Evolutionary conservation across 441 rosid genomes (phyloP).

Genomic region (Pelargonium myrrhifolium): DNA sequence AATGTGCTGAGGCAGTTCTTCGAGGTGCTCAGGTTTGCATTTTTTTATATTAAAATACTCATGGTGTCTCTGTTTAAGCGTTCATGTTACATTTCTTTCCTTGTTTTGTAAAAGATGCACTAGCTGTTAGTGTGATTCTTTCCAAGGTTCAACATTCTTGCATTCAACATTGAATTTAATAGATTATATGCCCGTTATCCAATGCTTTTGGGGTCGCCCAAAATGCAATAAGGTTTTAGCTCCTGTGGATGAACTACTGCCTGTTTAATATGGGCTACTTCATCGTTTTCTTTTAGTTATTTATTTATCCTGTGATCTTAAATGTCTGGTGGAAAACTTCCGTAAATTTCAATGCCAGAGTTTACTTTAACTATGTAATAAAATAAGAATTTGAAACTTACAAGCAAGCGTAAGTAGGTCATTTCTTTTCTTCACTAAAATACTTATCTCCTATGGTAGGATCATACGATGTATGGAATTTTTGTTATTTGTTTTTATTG

Average conservation of each 20-base stretch:
- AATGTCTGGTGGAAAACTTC: background rate
- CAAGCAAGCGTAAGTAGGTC: background rate
- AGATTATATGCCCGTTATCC: background rate
- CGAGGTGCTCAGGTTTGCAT: slow-evolving; percentile 85
- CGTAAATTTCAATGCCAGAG: background rate
- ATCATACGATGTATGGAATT: background rate
- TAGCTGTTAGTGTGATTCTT: background rate
- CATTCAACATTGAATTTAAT: background rate
- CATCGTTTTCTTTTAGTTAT: background rate
- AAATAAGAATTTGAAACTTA: background rate
- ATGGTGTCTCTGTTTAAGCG: background rate
- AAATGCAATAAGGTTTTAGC: background rate
- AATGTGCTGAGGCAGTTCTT: slow-evolving; percentile 97
- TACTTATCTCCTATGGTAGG: background rate
- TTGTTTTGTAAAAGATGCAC: background rate
- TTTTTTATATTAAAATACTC: background rate
- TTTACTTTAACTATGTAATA: background rate
- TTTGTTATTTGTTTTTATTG: slow-evolving; percentile 18
- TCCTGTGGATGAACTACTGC: background rate
- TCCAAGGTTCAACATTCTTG: background rate
- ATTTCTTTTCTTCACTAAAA: background rate
- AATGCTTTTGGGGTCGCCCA: background rate
- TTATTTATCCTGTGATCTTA: background rate
- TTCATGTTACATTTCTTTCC: slow-evolving; percentile 1
- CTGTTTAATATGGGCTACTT: background rate